Conservation (phyloP, 192 early-diverging fungal genomes). For the Dissophora globulifera region DNA sequence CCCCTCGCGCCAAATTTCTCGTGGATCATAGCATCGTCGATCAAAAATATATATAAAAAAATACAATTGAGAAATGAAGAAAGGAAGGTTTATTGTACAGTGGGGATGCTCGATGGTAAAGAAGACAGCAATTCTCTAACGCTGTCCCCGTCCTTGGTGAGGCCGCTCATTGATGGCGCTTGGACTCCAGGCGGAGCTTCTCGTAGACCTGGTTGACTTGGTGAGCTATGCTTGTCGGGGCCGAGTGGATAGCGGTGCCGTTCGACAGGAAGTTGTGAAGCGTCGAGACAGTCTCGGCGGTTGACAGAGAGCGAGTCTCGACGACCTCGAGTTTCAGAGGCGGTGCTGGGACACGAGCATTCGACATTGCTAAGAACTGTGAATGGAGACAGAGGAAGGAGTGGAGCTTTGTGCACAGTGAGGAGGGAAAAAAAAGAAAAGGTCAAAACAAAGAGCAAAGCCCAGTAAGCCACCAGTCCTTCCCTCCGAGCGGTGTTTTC, state of each 20-base stretch:
- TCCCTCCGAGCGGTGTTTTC: too few species aligned
- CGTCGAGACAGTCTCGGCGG: constrained; percentile 22
- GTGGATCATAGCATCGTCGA: too few species aligned
- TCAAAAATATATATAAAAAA: too few species aligned
- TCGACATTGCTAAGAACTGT: constrained; percentile 6
- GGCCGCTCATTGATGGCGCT: constrained; percentile 24
- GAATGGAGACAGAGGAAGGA: neutral
- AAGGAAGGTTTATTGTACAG: too few species aligned
- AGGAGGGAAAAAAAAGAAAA: constrained; percentile 12
- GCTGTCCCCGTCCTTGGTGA: too few species aligned
- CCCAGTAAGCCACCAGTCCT: constrained; percentile 3
- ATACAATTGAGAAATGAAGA: too few species aligned
- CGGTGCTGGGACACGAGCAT: constrained; percentile 29
- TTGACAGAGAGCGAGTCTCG: constrained; percentile 20
- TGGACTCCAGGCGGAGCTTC: constrained; percentile 47
- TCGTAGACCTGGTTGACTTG: constrained; percentile 51
- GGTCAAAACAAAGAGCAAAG: neutral
- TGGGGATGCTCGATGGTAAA: too few species aligned
- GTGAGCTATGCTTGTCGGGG: constrained; percentile 47
- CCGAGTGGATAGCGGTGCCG: constrained; percentile 50
- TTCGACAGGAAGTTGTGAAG: constrained; percentile 44
- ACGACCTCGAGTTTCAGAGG: constrained; percentile 46
- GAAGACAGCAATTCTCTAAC: too few species aligned
- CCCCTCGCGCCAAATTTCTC: too few species aligned
- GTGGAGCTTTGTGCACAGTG: too few species aligned